Evolutionary conservation across 805 yeast genomes (phyloP), one percentile per base, ranked within the genome.

Genomic region (Yarrowia bubula): DNA sequence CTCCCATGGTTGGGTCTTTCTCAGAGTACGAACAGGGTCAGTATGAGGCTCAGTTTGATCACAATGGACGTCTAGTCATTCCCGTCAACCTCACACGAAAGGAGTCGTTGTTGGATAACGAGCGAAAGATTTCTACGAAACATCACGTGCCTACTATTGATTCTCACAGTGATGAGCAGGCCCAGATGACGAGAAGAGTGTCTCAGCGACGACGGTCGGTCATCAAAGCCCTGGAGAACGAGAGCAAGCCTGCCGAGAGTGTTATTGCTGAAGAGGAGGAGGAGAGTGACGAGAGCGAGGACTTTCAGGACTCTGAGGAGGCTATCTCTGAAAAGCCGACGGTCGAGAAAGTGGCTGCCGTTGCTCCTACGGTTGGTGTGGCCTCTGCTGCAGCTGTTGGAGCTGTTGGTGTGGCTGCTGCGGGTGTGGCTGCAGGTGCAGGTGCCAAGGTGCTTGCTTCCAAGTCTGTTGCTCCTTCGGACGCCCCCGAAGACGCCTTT

Each of bases 41-140:
- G 33, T 55, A 55, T 42, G 51, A 43, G 51, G 51, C 64, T 4
- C 43, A 58, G 64, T 44, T 43, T 43, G 64, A 58, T 22, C 51
- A 44, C 41, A 43, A 43, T 11, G 64, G 64, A 14, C 41, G 64
- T 4, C 64, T 58, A n/a, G 43, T 44, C 18, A 58, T 58, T 22
- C 50, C 50, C 35, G 50, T 37, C 18, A 43, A 43, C 22, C 43
- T 73, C 8, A 67, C 71, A 1, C 72, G 77, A 10, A 73, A 75
- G 51, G 77, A 74, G 65, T 71, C 74, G 17, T 67, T 75, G 44
- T 70, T 70, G 55, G 77, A 75, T 15, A 69, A 70, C 10, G 74
- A 75, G 67, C 65, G 76, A 5, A 70, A 69, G 33, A 71, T 72
- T 8, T 66, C 69, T 4, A 73, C 76, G 1, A 57, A 62, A 48